phyloP scores from a whole-genome alignment of 257 asterid genomes.

The Solanum paucissectum region DNA sequence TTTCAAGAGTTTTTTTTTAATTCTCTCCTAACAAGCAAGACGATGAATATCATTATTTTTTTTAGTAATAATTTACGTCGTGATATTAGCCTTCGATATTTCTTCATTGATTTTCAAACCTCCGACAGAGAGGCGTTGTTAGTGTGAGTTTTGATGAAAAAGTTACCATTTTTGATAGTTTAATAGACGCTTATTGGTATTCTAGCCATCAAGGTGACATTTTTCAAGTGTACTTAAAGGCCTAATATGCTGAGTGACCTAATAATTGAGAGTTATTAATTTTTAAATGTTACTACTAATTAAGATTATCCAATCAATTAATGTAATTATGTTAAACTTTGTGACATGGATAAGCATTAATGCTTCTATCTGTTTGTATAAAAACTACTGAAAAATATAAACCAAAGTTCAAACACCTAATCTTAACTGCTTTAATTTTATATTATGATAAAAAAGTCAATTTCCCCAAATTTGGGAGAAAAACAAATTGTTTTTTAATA shows the following conservation, averaged over 20 bases:
- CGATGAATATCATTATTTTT: no score
- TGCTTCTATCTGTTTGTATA: background rate
- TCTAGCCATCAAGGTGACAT: background rate
- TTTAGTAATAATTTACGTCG: no score
- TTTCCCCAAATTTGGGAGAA: background rate
- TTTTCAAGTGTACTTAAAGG: background rate
- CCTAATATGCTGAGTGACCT: no score
- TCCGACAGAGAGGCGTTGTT: rapidly evolving
- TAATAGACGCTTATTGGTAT: background rate
- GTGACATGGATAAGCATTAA: background rate
- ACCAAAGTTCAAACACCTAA: background rate
- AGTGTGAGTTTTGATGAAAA: background rate
- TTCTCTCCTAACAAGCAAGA: background rate
- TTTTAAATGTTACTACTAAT: no score
- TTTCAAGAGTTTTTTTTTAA: no score
- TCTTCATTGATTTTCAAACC: no score
- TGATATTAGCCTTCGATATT: no score
- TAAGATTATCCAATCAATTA: background rate
- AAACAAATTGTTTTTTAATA: background rate
- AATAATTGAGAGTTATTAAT: background rate
- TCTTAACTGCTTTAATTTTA: background rate
- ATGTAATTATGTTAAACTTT: background rate
- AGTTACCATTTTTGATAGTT: rapidly evolving
- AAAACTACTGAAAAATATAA: background rate
- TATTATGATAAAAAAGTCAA: background rate